A percentile compares a stretch with the other conserved stretches of the same genome.
Conservation (phyloP, 805 yeast genomes). For the Suhomyces pyralidae region DNA sequence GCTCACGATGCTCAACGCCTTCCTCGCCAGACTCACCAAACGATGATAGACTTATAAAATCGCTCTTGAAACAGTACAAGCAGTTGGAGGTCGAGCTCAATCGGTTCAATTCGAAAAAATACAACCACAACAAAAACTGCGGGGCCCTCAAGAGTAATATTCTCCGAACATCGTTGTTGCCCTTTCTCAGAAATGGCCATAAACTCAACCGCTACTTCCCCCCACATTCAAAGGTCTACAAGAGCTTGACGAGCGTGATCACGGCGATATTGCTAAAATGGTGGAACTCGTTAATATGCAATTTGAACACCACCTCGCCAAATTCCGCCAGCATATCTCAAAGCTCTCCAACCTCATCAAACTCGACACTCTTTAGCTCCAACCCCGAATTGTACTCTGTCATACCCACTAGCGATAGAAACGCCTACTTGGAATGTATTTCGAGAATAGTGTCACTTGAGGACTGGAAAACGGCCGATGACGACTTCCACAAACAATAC, state of each 20-base stretch:
- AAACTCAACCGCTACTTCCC: constrained; percentile 20
- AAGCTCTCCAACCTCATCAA: background rate
- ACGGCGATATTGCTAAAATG: constrained; percentile 41
- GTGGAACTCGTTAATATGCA: constrained; percentile 51
- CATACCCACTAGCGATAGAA: constrained; percentile 45
- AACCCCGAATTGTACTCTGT: constrained; percentile 12
- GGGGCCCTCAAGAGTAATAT: constrained; percentile 44
- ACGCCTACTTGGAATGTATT: constrained; percentile 53
- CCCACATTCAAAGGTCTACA: constrained; percentile 22
- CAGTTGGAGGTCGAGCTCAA: constrained; percentile 41
- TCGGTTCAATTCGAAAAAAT: constrained; percentile 41
- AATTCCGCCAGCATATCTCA: background rate
- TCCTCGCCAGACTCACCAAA: constrained; percentile 1
- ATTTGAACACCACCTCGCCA: constrained; percentile 5
- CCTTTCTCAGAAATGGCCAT: constrained; percentile 36
- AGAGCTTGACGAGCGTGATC: constrained; percentile 31
- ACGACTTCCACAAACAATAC: constrained; percentile 24
- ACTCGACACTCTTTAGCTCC: background rate
- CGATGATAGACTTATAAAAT: constrained; percentile 18
- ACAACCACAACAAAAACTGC: constrained; percentile 15
- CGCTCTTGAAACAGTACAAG: constrained; percentile 32
- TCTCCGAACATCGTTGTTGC: constrained; percentile 45
- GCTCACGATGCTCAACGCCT: background rate
- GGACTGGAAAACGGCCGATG: constrained; percentile 42
- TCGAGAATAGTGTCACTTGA: constrained; percentile 46